phyloP scores from a whole-genome alignment of 306 rosid genomes.

The Vigna mungo region DNA sequence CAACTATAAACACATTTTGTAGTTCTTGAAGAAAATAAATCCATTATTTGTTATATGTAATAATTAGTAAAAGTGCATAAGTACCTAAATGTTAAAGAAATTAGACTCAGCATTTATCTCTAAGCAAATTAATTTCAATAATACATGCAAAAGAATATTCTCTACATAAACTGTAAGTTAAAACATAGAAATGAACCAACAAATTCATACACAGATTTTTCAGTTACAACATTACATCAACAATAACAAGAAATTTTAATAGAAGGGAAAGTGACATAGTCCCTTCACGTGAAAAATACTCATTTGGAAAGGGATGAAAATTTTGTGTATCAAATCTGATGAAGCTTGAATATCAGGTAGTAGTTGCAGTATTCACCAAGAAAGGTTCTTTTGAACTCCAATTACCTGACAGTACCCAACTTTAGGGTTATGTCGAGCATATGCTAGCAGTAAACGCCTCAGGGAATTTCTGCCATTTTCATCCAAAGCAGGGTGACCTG shows the following conservation, averaged over 20 bases:
- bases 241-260: constrained; percentile 7
- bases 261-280: constrained; percentile 3
- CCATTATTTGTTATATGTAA: constrained; percentile 25
- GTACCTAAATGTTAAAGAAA: constrained; percentile 14
- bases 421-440: constrained; percentile 92
- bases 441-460: constrained; percentile 90
- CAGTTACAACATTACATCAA: constrained; percentile 1
- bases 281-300: constrained; percentile 34
- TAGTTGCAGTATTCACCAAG: constrained; percentile 34
- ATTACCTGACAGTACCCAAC: constrained; percentile 98
- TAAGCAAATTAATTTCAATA: constrained; percentile 17
- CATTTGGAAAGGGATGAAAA: constrained; percentile 26
- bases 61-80: constrained; percentile 5
- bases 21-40: constrained; percentile 19
- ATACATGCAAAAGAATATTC: constrained; percentile 16
- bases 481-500: constrained; percentile 97
- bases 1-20: constrained; percentile 13
- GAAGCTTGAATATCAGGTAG: constrained; percentile 38
- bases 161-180: background rate
- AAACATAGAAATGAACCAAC: constrained; percentile 27
- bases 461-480: constrained; percentile 85
- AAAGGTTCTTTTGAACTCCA: constrained; percentile 37
- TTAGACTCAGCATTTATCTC: constrained; percentile 3
- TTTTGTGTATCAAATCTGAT: constrained; percentile 1
- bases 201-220: background rate